phyloP scores from a whole-genome alignment of 169 alveolate species.

The Amoebophrya sp. region DNA sequence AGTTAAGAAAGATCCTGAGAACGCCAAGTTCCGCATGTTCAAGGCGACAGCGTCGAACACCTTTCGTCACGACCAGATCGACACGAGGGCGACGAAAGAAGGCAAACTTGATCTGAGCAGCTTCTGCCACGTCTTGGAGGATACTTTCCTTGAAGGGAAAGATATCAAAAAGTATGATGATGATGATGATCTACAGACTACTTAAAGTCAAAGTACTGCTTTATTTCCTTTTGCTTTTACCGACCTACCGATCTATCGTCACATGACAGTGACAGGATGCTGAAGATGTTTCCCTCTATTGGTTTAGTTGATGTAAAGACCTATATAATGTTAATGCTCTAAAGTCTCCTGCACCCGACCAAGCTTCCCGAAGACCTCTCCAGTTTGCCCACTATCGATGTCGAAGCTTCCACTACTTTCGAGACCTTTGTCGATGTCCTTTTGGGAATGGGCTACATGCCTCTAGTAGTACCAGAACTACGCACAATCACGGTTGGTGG shows the following conservation, averaged over 20 bases:
- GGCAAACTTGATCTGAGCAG: not conserved
- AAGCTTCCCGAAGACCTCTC: too few species aligned
- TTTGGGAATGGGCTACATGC: not conserved
- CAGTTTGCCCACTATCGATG: not conserved
- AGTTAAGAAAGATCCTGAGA: too few species aligned
- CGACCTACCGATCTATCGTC: too few species aligned
- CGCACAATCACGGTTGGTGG: not conserved
- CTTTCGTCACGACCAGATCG: not conserved
- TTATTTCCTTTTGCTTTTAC: too few species aligned
- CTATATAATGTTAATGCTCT: too few species aligned
- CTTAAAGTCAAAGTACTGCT: too few species aligned
- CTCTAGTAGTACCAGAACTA: not conserved
- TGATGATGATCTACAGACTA: too few species aligned
- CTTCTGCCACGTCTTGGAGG: not conserved
- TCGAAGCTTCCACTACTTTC: not conserved
- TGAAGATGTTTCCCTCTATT: too few species aligned
- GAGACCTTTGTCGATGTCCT: not conserved
- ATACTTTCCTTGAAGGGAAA: not conserved
- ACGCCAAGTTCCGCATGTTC: not conserved
- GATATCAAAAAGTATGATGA: not conserved
- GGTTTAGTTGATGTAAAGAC: too few species aligned
- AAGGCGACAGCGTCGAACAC: not conserved
- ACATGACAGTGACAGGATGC: too few species aligned
- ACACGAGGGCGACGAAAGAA: not conserved
- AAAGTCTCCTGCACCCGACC: too few species aligned